Evolutionary conservation across 805 yeast species (phyloP).

Genomic region (Yamadazyma paraphyllophila): DNA sequence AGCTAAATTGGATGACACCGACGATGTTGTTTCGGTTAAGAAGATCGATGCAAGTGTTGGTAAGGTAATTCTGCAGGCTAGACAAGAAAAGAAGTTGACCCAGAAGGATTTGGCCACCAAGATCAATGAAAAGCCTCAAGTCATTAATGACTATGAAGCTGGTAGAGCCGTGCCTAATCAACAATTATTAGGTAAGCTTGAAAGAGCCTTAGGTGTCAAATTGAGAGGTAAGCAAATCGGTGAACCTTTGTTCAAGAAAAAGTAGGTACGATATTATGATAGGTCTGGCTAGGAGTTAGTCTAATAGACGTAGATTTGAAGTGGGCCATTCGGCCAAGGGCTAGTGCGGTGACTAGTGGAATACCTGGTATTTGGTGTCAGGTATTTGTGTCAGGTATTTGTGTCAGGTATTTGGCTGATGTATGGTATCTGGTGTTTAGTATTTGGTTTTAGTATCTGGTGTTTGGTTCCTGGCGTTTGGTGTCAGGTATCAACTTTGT

Average conservation of each 20-base stretch:
- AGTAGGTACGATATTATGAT: slow-evolving; percentile 14
- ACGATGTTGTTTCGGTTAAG: slow-evolving; percentile 90
- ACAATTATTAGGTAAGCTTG: slow-evolving; percentile 87
- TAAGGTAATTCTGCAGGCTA: slow-evolving; percentile 76
- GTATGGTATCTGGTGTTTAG: no score
- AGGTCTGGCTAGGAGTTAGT: no score
- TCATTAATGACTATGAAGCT: slow-evolving; percentile 94
- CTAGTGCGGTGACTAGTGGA: no score
- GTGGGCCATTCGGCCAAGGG: no score
- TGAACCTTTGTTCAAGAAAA: slow-evolving; percentile 69
- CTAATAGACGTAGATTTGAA: no score
- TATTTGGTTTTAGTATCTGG: no score
- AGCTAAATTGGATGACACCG: slow-evolving; percentile 89
- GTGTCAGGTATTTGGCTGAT: no score
- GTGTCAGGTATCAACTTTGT: no score
- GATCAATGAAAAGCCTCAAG: slow-evolving; percentile 92
- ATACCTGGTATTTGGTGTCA: no score
- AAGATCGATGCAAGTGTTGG: slow-evolving; percentile 85
- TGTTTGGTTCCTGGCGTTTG: no score
- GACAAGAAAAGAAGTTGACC: slow-evolving; percentile 84
- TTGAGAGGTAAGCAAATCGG: slow-evolving; percentile 96
- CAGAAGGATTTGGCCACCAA: slow-evolving; percentile 97
- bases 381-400: no score
- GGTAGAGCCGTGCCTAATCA: slow-evolving; percentile 97
- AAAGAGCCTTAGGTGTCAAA: slow-evolving; percentile 91